Percentiles rank a stretch among this genome's conserved stretches.
Conservation (phyloP, 1,284 basidiomycete genomes). For the Takashimella tepidaria region DNA sequence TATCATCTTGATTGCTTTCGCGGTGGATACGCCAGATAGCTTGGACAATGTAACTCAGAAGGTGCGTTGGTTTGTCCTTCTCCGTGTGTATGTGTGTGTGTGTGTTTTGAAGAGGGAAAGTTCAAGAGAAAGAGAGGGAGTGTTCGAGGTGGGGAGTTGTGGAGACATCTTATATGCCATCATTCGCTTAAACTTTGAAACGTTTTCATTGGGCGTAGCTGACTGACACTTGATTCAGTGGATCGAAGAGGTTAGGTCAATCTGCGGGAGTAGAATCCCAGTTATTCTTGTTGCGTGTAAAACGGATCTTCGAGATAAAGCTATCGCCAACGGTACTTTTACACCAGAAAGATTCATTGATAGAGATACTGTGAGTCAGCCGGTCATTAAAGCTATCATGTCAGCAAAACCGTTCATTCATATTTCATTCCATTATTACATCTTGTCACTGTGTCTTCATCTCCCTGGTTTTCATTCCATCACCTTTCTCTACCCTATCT, state of each 20-base stretch:
- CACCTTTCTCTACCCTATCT: not conserved
- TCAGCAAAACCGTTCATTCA: too few species aligned
- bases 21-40: constrained; percentile 93
- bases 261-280: constrained; percentile 65
- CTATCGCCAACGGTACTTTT: constrained; percentile 44
- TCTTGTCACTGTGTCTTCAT: constrained; percentile 9
- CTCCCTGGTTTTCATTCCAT: not conserved
- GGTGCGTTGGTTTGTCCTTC: too few species aligned
- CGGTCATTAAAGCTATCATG: too few species aligned
- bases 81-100: not conserved
- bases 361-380: constrained; percentile 44
- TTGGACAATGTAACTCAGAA: constrained; percentile 92
- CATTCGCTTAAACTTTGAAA: too few species aligned
- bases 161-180: too few species aligned
- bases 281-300: constrained; percentile 53
- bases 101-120: not conserved
- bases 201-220: not conserved
- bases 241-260: constrained; percentile 92
- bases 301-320: constrained; percentile 53
- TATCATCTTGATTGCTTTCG: constrained; percentile 95
- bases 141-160: too few species aligned
- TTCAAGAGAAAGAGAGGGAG: too few species aligned
- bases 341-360: constrained; percentile 44
- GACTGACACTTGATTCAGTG: constrained; percentile 58
- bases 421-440: too few species aligned